Conservation (phyloP, 495 filamentous ascomycete species). For the Aspergillus bridgeri region DNA sequence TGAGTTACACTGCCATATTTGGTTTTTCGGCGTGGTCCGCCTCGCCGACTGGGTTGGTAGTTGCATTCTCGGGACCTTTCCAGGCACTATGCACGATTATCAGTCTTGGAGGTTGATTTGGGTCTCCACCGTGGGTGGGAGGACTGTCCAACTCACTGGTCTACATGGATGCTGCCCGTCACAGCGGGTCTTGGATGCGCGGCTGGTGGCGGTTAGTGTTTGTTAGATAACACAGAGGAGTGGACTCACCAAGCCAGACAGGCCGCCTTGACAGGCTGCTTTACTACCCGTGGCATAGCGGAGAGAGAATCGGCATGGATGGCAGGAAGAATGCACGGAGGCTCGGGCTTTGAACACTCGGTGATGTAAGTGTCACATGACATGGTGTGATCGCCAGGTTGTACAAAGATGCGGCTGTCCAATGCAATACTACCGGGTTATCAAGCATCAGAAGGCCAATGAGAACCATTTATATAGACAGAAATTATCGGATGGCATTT, state of each 20-base stretch:
- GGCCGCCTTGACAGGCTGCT: neutral
- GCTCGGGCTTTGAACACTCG: neutral
- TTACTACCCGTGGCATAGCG: neutral
- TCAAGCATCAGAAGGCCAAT: neutral
- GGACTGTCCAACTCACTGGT: conserved; percentile 28
- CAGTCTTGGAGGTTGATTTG: neutral
- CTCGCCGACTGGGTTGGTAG: conserved; percentile 41
- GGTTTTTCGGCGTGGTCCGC: conserved; percentile 30
- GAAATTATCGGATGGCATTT: no score
- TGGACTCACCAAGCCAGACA: neutral
- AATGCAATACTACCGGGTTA: no score
- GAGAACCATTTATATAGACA: neutral
- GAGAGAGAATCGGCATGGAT: neutral
- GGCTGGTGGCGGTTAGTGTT: conserved; percentile 18
- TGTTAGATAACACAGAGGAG: neutral
- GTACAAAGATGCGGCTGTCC: no score
- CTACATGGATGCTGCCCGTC: conserved; percentile 41
- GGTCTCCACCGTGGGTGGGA: no score
- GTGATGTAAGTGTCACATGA: neutral
- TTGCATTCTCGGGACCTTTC: conserved; percentile 36
- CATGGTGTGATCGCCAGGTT: neutral
- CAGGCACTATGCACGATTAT: conserved; percentile 24
- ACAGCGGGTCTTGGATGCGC: conserved; percentile 43
- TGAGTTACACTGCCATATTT: neutral
- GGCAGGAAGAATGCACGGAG: neutral